Base-by-base conservation (phyloP, 208 protist genomes). In the Acanthamoeba quina region DNA sequence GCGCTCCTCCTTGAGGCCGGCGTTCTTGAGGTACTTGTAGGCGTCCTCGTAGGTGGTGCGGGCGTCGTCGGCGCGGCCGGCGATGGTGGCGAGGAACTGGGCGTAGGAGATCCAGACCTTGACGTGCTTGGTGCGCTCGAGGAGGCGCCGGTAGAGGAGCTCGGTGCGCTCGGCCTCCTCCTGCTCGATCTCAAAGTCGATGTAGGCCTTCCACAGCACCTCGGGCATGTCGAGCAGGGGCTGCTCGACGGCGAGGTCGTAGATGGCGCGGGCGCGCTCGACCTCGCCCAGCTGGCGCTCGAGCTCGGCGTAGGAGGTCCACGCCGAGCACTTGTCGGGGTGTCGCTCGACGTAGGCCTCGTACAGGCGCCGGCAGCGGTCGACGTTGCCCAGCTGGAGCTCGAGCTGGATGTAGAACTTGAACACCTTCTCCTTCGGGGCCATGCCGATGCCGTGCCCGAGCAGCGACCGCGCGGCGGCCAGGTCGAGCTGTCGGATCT, bases 151-250 rank as follows among this genome's bases (percentile, higher is more conserved):
- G 94, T 98, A 98, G 4, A 98, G 96, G 41, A 49, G 44, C 47
- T 97, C 96, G 4, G 60, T 94, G 3, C 64, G 29, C 2, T 97
- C 95, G 37, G 62, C 86, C 72, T 97, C 95, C 19, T 88, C 92
- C 49, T 95, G n/a, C 62, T 90, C 94, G 47, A 96, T 95, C 89
- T 98, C 98, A 92, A 98, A 98, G 92, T 98, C 96, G 76, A 99
- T 99, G 94, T 97, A 98, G 26, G 96, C 95, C 90, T 98, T 98
- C 98, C 98, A 99, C 24, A 98, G 78, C 0, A 98, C 26, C 94
- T 99, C 98, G 15, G 98, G 98, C 96, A 98, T 98, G 90, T 99
- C 98, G 13, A 99, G 94, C 0, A 93, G 60, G 5, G 96, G 95
- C 95, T 99, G 98, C 21, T 70, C 52, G 3, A 98, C 80, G 10